These are phyloP conservation scores for Orobanche coerulescens DNA, from an alignment of 257 asterid species.

Conservation along the genomic window DNA sequence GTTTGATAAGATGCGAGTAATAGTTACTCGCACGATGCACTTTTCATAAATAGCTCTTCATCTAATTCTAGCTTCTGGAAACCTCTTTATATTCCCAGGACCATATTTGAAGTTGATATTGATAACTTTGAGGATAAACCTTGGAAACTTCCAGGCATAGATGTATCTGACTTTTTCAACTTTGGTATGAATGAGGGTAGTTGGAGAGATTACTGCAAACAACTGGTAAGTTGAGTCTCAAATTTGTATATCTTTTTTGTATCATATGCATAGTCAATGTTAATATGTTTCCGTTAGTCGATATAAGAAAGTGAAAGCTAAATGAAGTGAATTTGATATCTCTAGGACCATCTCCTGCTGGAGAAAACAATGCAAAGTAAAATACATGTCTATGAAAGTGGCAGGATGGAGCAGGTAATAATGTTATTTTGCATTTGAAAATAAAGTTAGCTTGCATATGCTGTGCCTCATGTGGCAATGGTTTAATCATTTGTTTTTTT, in stretches of 20 bases:
- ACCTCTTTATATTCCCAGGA: constrained; percentile 42
- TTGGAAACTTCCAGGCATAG: constrained; percentile 80
- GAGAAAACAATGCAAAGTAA: constrained; percentile 92
- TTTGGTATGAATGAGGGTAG: constrained; percentile 83
- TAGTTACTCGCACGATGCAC: neutral
- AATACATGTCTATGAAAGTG: constrained; percentile 94
- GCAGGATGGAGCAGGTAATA: constrained; percentile 86
- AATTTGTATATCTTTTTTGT: too few relatives aligned
- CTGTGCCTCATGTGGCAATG: neutral
- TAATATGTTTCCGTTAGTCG: neutral
- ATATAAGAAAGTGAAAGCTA: constrained; percentile 21
- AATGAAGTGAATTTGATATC: constrained; percentile 23
- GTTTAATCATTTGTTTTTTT: neutral
- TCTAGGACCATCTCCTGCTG: constrained; percentile 86
- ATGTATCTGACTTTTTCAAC: constrained; percentile 83
- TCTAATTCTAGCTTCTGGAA: constrained; percentile 3
- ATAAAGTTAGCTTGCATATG: neutral
- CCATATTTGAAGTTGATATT: constrained; percentile 96
- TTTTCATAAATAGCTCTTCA: too few relatives aligned
- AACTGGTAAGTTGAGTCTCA: too few relatives aligned
- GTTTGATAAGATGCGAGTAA: neutral
- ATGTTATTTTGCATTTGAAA: constrained; percentile 13
- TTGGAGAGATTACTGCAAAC: constrained; percentile 96
- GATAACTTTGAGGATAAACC: constrained; percentile 95
- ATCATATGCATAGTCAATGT: too few relatives aligned